phyloP scores from a whole-genome alignment of 495 filamentous ascomycete genomes.

The Aspergillus olivimuriae region DNA sequence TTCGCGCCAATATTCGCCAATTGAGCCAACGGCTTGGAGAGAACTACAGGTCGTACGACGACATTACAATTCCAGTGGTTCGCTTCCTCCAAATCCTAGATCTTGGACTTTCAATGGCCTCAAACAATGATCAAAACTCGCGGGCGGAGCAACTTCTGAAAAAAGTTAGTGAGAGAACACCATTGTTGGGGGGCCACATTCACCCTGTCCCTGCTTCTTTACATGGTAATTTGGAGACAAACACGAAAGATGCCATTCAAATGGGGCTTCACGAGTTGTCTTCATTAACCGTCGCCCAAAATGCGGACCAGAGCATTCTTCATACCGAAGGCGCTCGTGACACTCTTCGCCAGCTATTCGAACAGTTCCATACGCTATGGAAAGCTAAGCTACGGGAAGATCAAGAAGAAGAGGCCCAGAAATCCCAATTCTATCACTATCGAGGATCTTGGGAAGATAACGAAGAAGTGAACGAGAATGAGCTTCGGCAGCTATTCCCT shows the following conservation, averaged over 20 bases:
- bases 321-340: slow-evolving; percentile 20
- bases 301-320: slow-evolving; percentile 29
- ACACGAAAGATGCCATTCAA: slow-evolving; percentile 37
- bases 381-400: slow-evolving; percentile 64
- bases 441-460: slow-evolving; percentile 65
- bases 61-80: slow-evolving; percentile 71
- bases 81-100: slow-evolving; percentile 78
- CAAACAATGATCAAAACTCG: slow-evolving; percentile 15
- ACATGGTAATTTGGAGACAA: slow-evolving; percentile 9
- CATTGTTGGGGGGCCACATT: slow-evolving; percentile 54
- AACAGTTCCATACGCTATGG: slow-evolving; percentile 72
- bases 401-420: slow-evolving; percentile 61
- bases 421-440: slow-evolving; percentile 73
- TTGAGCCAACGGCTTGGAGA: slow-evolving; percentile 58
- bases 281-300: slow-evolving; percentile 28
- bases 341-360: slow-evolving; percentile 46
- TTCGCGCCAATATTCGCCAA: slow-evolving; percentile 66
- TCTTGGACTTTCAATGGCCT: slow-evolving; percentile 62
- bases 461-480: slow-evolving; percentile 69
- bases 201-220: slow-evolving; percentile 18
- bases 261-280: slow-evolving; percentile 40
- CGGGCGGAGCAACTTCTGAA: slow-evolving; percentile 21
- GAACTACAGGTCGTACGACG: slow-evolving; percentile 71
- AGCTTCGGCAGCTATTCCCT: slow-evolving; percentile 76
- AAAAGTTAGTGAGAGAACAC: slow-evolving; percentile 46